These are phyloP conservation scores for Geosmithia flava DNA, from an alignment of 2,329 filamentous ascomycete species.

Conservation along the genomic window DNA sequence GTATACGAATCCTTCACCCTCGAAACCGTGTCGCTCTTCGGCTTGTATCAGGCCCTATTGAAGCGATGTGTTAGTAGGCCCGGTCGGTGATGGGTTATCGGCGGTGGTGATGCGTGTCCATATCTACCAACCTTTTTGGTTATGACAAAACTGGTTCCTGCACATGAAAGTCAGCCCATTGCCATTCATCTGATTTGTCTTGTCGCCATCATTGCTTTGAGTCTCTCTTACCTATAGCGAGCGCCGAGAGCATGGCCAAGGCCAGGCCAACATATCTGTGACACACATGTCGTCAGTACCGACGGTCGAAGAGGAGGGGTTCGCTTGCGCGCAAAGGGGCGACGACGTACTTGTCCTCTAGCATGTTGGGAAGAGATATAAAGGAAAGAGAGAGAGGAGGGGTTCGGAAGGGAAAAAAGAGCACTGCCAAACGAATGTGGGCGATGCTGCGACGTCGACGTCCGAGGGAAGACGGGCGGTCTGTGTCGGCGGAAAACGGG, in stretches of 20 bases:
- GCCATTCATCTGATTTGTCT: neutral
- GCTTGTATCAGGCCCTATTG: constrained; percentile 75
- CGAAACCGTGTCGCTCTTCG: constrained; percentile 84
- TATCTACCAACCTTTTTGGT: constrained; percentile 72
- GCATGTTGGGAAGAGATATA: neutral
- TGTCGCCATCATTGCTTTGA: neutral
- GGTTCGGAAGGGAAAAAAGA: neutral
- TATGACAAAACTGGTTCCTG: constrained; percentile 94
- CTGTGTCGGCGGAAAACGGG: no score
- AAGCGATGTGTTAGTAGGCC: neutral
- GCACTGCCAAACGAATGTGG: neutral
- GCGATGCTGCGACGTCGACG: no score
- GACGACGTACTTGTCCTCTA: constrained; percentile 20
- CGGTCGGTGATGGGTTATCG: neutral
- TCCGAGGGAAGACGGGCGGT: no score
- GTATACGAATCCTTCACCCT: constrained; percentile 93
- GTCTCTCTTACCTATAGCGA: constrained; percentile 55
- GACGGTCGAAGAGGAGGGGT: no score
- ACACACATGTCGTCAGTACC: constrained; percentile 1
- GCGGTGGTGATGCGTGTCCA: neutral
- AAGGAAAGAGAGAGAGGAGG: neutral
- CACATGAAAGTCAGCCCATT: constrained; percentile 8
- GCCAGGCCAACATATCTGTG: constrained; percentile 68
- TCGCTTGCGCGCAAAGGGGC: neutral
- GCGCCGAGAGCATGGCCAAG: constrained; percentile 61